Conservation (phyloP, 352 stramenopile genomes). For the Pythium utonaiense region DNA sequence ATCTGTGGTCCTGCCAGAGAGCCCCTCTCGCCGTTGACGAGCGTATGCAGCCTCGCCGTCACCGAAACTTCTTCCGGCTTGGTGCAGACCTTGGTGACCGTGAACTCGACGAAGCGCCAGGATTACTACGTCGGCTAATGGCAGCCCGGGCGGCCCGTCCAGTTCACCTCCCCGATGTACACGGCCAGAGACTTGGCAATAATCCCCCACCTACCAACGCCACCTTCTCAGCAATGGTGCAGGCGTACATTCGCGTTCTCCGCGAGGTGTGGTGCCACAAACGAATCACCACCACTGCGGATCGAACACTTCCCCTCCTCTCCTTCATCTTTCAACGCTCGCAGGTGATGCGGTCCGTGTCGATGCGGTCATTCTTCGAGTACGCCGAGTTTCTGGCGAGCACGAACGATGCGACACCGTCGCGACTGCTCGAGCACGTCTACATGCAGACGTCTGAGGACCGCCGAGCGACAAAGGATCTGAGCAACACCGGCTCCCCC, state of each 20-base stretch:
- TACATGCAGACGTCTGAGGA: constrained; percentile 26
- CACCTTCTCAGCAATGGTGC: constrained; percentile 6
- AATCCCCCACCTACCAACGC: not conserved
- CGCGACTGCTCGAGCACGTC: constrained; percentile 48
- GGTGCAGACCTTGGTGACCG: not conserved
- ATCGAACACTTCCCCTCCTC: constrained; percentile 14
- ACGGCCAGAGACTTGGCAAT: not conserved
- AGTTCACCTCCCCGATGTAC: not conserved
- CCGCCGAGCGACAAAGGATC: not conserved
- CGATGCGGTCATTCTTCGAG: constrained; percentile 59
- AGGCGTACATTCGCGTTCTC: constrained; percentile 12
- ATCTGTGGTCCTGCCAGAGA: constrained; percentile 2
- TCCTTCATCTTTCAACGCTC: constrained; percentile 32
- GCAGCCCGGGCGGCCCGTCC: not conserved
- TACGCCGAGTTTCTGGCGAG: constrained; percentile 59
- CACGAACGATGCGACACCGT: constrained; percentile 32
- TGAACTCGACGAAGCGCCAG: not conserved
- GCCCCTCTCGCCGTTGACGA: not conserved
- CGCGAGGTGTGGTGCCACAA: constrained; percentile 11
- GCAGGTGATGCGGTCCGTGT: constrained; percentile 28
- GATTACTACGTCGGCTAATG: not conserved
- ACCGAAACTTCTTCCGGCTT: not conserved
- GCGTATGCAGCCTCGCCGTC: not conserved
- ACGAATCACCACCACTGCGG: constrained; percentile 5
- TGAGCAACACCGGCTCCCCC: too few relatives aligned